phyloP scores from a whole-genome alignment of 1,284 basidiomycete species.

The Pterula multifida region DNA sequence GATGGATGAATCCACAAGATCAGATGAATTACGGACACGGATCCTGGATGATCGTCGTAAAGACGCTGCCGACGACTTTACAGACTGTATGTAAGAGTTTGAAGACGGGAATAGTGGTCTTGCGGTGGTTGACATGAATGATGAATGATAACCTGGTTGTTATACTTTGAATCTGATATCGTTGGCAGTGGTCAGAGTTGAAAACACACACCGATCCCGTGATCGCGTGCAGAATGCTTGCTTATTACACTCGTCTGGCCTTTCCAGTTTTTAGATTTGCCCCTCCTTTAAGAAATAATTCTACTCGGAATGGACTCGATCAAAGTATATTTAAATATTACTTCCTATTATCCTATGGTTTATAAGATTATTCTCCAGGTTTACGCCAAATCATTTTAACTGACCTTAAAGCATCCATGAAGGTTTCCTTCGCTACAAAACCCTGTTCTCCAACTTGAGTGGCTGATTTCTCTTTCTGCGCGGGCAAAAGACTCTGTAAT shows the following conservation, averaged over 20 bases:
- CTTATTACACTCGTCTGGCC: no score
- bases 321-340: no score
- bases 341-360: no score
- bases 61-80: constrained; percentile 36
- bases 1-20: neutral
- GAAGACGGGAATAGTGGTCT: constrained; percentile 26
- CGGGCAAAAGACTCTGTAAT: constrained; percentile 48
- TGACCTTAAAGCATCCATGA: constrained; percentile 50
- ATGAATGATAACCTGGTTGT: neutral
- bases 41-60: constrained; percentile 32
- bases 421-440: no score
- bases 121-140: neutral
- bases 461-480: no score
- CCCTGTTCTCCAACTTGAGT: no score
- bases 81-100: constrained; percentile 34
- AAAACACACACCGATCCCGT: no score
- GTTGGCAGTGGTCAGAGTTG: neutral
- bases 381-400: constrained; percentile 30
- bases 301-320: no score
- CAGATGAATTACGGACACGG: constrained; percentile 21
- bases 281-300: no score
- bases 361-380: no score
- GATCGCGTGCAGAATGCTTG: no score
- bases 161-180: neutral
- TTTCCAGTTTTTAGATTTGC: no score